Conservation (phyloP, 768 basidiomycete genomes). For the Gymnopilus dilepis region DNA sequence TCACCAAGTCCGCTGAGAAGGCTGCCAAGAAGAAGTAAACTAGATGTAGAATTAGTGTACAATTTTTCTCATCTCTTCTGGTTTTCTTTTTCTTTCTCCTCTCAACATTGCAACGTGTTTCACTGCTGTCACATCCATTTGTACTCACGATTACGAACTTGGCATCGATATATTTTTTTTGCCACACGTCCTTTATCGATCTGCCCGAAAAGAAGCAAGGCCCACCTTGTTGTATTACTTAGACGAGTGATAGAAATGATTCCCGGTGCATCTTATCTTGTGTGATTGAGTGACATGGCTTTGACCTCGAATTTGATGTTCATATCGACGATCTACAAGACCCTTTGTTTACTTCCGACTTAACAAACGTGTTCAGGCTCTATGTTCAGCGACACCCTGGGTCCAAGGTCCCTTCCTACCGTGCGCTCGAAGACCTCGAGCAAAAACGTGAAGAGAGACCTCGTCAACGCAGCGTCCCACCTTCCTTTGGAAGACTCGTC, state of each 20-base stretch:
- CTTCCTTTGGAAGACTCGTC: slow-evolving; percentile 92
- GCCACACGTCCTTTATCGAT: slow-evolving; percentile 28
- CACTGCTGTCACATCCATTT: slow-evolving; percentile 40
- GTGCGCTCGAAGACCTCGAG: slow-evolving; percentile 94
- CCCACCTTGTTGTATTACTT: slow-evolving; percentile 27
- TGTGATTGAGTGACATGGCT: not conserved
- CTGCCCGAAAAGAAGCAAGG: slow-evolving; percentile 15
- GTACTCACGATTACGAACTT: slow-evolving; percentile 46
- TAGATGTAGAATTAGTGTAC: slow-evolving; percentile 78
- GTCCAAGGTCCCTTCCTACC: slow-evolving; percentile 84
- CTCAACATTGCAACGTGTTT: slow-evolving; percentile 39
- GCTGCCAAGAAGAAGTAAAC: slow-evolving; percentile 94
- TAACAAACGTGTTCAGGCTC: slow-evolving; percentile 83
- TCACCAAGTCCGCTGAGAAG: slow-evolving; percentile 96
- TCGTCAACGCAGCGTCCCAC: slow-evolving; percentile 93
- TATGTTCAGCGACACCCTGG: slow-evolving; percentile 48
- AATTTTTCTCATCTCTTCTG: slow-evolving; percentile 56
- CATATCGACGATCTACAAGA: not conserved
- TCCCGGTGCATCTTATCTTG: slow-evolving; percentile 8
- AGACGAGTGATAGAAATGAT: slow-evolving; percentile 26
- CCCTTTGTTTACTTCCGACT: not conserved
- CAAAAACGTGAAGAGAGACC: slow-evolving; percentile 82
- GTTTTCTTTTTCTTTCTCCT: slow-evolving; percentile 51
- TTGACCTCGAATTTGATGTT: not conserved
- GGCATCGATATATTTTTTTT: slow-evolving; percentile 24